A percentile compares a stretch with the other conserved stretches of the same genome.
Conservation (phyloP, 306 rosid species). For the Purshia tridentata region DNA sequence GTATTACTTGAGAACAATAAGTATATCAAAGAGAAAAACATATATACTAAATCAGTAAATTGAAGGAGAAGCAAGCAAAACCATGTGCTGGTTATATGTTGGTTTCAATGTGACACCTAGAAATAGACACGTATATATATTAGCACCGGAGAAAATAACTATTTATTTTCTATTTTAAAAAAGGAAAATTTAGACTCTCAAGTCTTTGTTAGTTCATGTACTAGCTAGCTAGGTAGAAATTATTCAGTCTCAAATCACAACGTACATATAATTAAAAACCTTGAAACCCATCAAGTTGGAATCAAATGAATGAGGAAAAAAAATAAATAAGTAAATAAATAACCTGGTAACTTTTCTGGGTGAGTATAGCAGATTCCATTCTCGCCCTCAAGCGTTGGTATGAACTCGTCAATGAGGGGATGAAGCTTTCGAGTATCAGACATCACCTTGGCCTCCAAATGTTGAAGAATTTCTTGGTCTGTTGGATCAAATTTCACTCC, state of each 20-base stretch:
- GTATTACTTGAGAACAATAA: not conserved
- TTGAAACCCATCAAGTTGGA: too few relatives aligned
- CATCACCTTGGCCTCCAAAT: conserved; percentile 74
- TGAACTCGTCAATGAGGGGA: conserved; percentile 82
- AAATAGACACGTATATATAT: conserved; percentile 18
- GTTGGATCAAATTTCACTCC: conserved; percentile 94
- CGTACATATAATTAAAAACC: too few relatives aligned
- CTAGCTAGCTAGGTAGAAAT: not conserved
- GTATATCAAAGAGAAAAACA: not conserved
- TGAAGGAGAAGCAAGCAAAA: conserved; percentile 21
- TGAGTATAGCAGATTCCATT: conserved; percentile 95
- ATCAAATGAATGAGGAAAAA: not conserved
- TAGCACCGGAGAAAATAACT: not conserved
- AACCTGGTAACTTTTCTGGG: conserved; percentile 93
- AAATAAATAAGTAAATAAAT: not conserved
- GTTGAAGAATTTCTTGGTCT: conserved; percentile 76
- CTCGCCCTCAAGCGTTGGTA: conserved; percentile 80
- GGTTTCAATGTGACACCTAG: conserved; percentile 23
- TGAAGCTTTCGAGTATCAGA: conserved; percentile 65
- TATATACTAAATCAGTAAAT: not conserved
- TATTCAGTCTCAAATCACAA: too few relatives aligned
- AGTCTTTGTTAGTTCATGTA: not conserved
- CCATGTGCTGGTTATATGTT: conserved; percentile 27
- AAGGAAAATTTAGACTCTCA: not conserved
- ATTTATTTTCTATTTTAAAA: not conserved